A percentile compares a stretch with the other conserved stretches of the same genome.
phyloP scores from a whole-genome alignment of 225 moss, liverwort and hornwort genomes.

The Thuidium tamariscinum region DNA sequence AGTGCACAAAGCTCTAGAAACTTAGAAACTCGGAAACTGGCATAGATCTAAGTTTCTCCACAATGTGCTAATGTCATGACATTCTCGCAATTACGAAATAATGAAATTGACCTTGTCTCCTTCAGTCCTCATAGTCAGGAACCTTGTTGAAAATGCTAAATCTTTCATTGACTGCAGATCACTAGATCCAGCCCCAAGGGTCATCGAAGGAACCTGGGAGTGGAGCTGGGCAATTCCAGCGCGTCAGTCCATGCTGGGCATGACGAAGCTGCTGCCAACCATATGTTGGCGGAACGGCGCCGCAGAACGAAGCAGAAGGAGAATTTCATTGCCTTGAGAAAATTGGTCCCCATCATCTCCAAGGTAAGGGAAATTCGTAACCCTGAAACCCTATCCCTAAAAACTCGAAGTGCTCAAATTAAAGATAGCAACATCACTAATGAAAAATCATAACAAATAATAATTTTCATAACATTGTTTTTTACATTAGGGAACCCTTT shows the following conservation, averaged over 20 bases:
- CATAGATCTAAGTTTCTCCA: neutral
- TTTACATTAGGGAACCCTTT: no score
- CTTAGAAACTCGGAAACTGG: neutral
- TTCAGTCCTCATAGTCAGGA: no score
- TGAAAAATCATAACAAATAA: no score
- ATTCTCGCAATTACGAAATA: neutral
- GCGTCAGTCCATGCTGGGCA: conserved; percentile 28
- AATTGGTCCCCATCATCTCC: conserved; percentile 59
- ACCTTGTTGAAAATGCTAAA: neutral
- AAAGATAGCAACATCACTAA: neutral
- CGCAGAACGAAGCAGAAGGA: conserved; percentile 65
- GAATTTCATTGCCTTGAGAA: conserved; percentile 44
- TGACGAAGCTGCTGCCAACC: conserved; percentile 54
- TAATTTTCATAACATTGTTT: no score
- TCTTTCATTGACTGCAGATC: neutral
- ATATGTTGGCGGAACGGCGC: conserved; percentile 71
- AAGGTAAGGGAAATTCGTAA: conserved; percentile 20
- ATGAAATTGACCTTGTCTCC: neutral
- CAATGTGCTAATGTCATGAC: neutral
- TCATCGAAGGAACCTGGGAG: neutral
- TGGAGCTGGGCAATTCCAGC: neutral
- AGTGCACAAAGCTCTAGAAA: neutral
- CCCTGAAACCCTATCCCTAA: no score
- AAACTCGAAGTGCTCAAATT: neutral
- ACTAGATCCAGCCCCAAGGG: neutral